Base-by-base conservation (phyloP, 2,329 filamentous ascomycete genomes). In the Metarhizium guizhouense region DNA sequence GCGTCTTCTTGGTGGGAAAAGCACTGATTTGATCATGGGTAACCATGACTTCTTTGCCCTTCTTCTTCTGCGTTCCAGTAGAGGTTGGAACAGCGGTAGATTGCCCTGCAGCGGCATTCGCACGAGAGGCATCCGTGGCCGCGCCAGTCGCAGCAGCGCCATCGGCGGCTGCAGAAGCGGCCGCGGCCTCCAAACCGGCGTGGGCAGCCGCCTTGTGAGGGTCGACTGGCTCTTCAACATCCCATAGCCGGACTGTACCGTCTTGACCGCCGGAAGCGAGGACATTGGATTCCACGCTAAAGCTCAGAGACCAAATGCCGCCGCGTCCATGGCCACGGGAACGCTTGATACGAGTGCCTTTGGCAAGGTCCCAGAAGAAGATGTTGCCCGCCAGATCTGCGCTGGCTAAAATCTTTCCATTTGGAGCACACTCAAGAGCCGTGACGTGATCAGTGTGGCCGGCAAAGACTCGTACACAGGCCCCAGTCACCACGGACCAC, bases 1-100 rank as follows among this genome's bases (percentile, higher is more conserved):
- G 92, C 16, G 88, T 93, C 74, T 95, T 96, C 81, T 99, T 99
- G 4, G 94, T 97, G 0, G 90, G 86, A 68, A 96, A 97, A 1
- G 90, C 92, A 60, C 85, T 90, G 72, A 99, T 95, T 72, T 97
- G 94, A 67, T 99, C 94, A 0, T 91, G 86, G 0, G 87, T 92
- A 48, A 96, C 87, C 64, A 90, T 89, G 4, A 91, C 89, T 64
- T 96, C 93, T 70, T 96, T 96, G 55, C 82, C 83, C 70, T 90
- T 90, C 75, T 95, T 95, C 79, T 86, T 86, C 38, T 71, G 68
- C 2, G 65, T 66, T 16, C 72, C 68, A 30, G 60, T 54, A 18
- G 68, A 60, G 65, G 52, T 60, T 1, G 65, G 58, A 8, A 61
- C 47, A 2, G 61, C 66, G 5, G 68, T 57, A 2, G 66, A 57